A percentile compares a stretch with the other conserved stretches of the same genome.
Evolutionary conservation across 306 rosid genomes (phyloP).

Genomic region (Quercus mongolica): DNA sequence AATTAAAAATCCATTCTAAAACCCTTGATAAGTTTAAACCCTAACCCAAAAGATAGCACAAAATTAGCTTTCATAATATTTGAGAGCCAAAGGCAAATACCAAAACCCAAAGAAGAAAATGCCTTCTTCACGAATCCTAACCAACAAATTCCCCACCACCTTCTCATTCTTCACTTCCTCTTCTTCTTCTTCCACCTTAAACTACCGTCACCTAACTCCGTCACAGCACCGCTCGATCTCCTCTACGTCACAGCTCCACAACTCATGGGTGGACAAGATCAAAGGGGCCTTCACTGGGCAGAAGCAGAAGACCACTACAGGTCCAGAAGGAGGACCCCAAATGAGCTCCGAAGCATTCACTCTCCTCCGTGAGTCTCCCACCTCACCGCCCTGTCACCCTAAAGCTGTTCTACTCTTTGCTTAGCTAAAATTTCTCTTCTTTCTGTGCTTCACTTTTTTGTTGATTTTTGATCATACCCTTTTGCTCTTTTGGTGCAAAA

Average conservation of each 20-base stretch:
- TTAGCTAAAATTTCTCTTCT: neutral
- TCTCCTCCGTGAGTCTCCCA: conserved; percentile 48
- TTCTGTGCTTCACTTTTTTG: neutral
- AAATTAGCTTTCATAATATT: neutral
- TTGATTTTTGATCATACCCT: neutral
- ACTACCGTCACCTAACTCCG: conserved; percentile 4
- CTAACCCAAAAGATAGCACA: neutral
- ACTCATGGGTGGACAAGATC: conserved; percentile 73
- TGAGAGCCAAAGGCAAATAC: neutral
- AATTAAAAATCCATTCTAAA: neutral
- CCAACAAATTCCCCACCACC: conserved; percentile 14
- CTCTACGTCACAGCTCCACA: conserved; percentile 52
- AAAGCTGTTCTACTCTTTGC: no score
- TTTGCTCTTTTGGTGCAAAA: neutral
- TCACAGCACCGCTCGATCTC: conserved; percentile 51
- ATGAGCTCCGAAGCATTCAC: conserved; percentile 54
- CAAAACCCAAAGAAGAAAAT: conserved; percentile 12
- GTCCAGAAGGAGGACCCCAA: conserved; percentile 20
- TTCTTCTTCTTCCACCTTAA: neutral
- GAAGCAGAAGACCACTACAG: conserved; percentile 25
- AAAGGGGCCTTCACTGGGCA: conserved; percentile 72
- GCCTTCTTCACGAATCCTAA: conserved; percentile 38
- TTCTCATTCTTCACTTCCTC: neutral
- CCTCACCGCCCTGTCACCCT: neutral
- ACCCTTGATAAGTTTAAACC: neutral